Conservation (phyloP, 495 filamentous ascomycete species). For the Glarea lozoyensis region DNA sequence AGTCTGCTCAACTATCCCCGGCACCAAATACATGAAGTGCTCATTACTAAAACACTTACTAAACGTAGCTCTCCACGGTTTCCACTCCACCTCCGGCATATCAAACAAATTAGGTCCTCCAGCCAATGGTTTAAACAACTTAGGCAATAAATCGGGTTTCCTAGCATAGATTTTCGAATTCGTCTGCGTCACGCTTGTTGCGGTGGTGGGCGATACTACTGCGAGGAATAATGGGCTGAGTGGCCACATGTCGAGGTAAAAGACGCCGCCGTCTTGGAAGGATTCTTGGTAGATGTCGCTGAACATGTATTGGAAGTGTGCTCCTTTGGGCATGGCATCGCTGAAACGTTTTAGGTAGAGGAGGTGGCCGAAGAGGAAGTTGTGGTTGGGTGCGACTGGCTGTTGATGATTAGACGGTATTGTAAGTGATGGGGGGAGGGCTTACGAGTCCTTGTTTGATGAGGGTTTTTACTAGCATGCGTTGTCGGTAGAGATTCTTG, state of each 20-base stretch:
- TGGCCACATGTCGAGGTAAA: constrained; percentile 23
- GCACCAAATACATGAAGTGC: constrained; percentile 27
- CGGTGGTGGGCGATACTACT: constrained; percentile 16
- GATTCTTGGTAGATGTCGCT: constrained; percentile 15
- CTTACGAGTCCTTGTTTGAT: not conserved
- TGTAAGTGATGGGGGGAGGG: not conserved
- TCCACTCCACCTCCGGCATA: constrained; percentile 17
- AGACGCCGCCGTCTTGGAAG: constrained; percentile 13
- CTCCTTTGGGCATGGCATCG: constrained; percentile 8
- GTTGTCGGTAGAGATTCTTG: too few species aligned
- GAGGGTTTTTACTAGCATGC: too few species aligned
- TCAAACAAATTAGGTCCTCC: constrained; percentile 21
- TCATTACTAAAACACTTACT: constrained; percentile 23
- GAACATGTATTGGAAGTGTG: constrained; percentile 12
- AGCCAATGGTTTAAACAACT: constrained; percentile 19
- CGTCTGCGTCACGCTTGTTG: constrained; percentile 14
- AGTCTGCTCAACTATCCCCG: constrained; percentile 27
- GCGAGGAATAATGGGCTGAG: constrained; percentile 12
- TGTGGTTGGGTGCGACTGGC: constrained; percentile 9
- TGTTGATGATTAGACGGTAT: not conserved
- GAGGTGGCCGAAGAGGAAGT: constrained; percentile 14
- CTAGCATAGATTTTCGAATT: constrained; percentile 7
- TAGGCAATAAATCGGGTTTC: constrained; percentile 12
- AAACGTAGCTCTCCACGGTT: constrained; percentile 17
- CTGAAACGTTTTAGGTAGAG: constrained; percentile 9